Percentiles rank a stretch among this genome's conserved stretches.
These are phyloP conservation scores for Pseudogymnoascus sp. DNA, from an alignment of 2,329 filamentous ascomycete species.

Conservation along the genomic window DNA sequence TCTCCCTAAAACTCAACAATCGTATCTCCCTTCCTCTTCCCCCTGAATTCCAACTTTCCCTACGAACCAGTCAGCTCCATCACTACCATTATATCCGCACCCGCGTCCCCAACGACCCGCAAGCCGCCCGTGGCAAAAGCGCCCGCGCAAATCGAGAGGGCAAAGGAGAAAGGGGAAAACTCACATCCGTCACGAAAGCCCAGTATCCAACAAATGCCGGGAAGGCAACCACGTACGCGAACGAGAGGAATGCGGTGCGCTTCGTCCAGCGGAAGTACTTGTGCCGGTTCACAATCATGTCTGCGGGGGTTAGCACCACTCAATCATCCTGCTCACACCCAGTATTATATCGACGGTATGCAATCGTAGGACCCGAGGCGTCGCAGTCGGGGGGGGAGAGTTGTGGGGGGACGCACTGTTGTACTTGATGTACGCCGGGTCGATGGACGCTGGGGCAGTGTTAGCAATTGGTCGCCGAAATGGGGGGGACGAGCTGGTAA, in stretches of 20 bases:
- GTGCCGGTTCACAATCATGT: conserved; percentile 76
- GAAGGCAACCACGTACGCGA: conserved; percentile 68
- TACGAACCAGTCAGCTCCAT: conserved; percentile 33
- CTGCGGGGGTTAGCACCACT: conserved; percentile 39
- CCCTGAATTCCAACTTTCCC: conserved; percentile 81
- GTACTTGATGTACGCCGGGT: conserved; percentile 49
- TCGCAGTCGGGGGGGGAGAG: conserved; percentile 8
- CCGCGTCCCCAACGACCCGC: not conserved
- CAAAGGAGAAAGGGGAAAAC: conserved; percentile 33
- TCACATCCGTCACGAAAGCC: conserved; percentile 79
- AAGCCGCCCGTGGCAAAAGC: not conserved
- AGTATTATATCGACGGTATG: conserved; percentile 8
- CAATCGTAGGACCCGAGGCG: not conserved
- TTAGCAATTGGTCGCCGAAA: conserved; percentile 8
- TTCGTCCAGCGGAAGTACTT: conserved; percentile 94
- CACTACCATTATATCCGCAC: not conserved
- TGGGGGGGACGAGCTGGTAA: not conserved
- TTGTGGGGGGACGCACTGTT: conserved; percentile 35
- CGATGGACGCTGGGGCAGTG: conserved; percentile 27
- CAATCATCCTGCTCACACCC: not conserved
- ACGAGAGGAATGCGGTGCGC: conserved; percentile 69
- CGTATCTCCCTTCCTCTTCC: conserved; percentile 82
- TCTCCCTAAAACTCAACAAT: conserved; percentile 63
- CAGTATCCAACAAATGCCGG: conserved; percentile 64
- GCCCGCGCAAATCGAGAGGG: not conserved